Evolutionary conservation across 495 filamentous ascomycete genomes (phyloP), one percentile per base, ranked within the genome.

Genomic region (Aspergillus egyptiacus): DNA sequence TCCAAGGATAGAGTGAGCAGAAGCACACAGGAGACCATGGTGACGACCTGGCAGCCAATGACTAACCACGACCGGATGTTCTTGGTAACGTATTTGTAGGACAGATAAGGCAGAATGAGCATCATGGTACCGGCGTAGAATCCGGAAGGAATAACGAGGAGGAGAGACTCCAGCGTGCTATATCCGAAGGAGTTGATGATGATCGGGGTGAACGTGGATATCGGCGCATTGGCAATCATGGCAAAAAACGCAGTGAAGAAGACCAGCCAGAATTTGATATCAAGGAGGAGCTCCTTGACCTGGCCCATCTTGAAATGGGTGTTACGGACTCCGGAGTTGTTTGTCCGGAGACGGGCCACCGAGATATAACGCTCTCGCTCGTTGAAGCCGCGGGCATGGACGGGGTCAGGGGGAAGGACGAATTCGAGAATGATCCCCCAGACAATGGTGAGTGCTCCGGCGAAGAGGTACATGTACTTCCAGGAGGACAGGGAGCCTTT

Each of bases 291-390:
- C 48, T 76, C 73, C 24, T 57, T 60, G 27, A 69, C 68, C 33
- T 81, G 77, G 6, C 66, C 59, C 54, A 57, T 68, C 41, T 76
- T 75, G 51, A 76, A 79, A 20, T 69, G 64, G 34, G 77, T 48
- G 69, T 72, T 22, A 72, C 64, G 46, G 68, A 78, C 42, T 66
- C 72, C 53, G 71, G 69, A 43, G 73, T 78, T 39, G 62, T 65
- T 35, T 14, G 27, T 41, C 0, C 68, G 66, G 19, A 77, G 64
- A 32, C 76, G 65, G 51, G 77, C 72, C 25, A 80, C 67, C 6
- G 67, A 66, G 53, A 77, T 68, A 23, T 74, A 60, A 6, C 72
- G 74, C 48, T 82, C 65, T 11, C 71, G 55, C 4, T 67, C 58
- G 10, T 51, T 57, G 34, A 73, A 65, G 24, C 66, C 68, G 13